Conservation (phyloP, 2,329 filamentous ascomycete genomes). For the Pseudocercospora fuligena region DNA sequence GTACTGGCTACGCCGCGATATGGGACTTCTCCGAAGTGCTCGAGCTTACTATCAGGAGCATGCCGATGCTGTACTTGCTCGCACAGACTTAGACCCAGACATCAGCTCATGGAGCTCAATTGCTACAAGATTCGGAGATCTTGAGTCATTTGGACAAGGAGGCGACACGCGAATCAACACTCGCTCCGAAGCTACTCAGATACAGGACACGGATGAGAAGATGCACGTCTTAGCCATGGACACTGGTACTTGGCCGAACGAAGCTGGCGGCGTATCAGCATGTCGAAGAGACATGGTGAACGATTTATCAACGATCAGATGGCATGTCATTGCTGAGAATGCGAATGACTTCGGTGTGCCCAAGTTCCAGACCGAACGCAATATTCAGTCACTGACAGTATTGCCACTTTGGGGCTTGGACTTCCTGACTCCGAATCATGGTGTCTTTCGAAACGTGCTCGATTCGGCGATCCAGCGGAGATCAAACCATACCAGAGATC, state of each 20-base stretch:
- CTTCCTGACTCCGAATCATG: slow-evolving; percentile 48
- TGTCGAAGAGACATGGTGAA: slow-evolving; percentile 51
- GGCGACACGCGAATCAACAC: slow-evolving; percentile 59
- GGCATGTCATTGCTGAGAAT: slow-evolving; percentile 50
- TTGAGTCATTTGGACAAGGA: slow-evolving; percentile 59
- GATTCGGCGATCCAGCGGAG: slow-evolving; percentile 45
- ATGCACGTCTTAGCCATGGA: slow-evolving; percentile 49
- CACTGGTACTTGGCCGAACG: slow-evolving; percentile 50
- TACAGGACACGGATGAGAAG: slow-evolving; percentile 46
- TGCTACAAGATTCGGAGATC: slow-evolving; percentile 57
- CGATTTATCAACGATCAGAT: slow-evolving; percentile 48
- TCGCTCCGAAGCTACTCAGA: slow-evolving; percentile 51
- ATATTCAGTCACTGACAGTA: slow-evolving; percentile 49
- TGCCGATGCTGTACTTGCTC: slow-evolving; percentile 57
- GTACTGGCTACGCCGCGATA: slow-evolving; percentile 16
- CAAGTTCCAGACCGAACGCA: slow-evolving; percentile 50
- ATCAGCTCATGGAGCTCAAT: slow-evolving; percentile 59
- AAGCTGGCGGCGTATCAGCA: slow-evolving; percentile 49
- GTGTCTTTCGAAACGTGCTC: slow-evolving; percentile 49
- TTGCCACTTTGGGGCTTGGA: slow-evolving; percentile 50
- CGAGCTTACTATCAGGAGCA: slow-evolving; percentile 47
- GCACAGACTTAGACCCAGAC: slow-evolving; percentile 55
- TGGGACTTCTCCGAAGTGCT: slow-evolving; percentile 15
- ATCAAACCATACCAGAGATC: slow-evolving; percentile 38
- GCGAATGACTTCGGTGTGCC: slow-evolving; percentile 51